Base-by-base conservation (phyloP, 768 basidiomycete genomes). In the Mycena polygramma region DNA sequence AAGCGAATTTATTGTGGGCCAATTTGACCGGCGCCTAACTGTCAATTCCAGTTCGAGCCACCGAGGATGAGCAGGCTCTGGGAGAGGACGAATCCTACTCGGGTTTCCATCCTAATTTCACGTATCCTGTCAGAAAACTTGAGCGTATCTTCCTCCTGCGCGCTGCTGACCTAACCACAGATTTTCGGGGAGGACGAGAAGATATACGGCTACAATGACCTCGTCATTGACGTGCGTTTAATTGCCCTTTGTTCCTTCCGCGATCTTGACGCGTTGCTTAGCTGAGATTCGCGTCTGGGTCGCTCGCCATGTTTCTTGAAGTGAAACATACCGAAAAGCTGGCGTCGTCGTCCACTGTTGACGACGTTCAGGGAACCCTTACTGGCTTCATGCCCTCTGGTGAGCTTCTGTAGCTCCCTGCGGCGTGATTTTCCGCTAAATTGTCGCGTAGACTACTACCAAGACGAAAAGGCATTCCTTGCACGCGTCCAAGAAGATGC, bases 161-260 rank as follows among this genome's bases (percentile, higher is more conserved):
- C 37, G 30, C 20, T 37, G 53, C 63, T 70, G 59, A 66, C 15
- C 8, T 22, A 19, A 48, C 49, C 65, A 57, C 30, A 95, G 94
- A 96, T 99, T 76, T 98, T 91, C 77, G 97, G 97, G 61, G 95
- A 98, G 75, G 94, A 97, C 62, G 96, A 99, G 82, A 96, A 92
- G 82, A 92, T 99, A 65, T 98, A 97, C 78, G 97, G 97, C 2
- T 99, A 98, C 81, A 87, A 90, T 70, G 92, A 92, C 76, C 86
- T 99, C 41, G 79, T 87, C 35, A 92, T 99, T 74, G 90, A 97
- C 77, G 96, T 98, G 77, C 71, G 91, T 81, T 57, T 30, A 13
- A 4, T 26, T 55, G 17, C 35, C 4, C 22, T 24, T 46, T 26
- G 43, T 20, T 49, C 30, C 37, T 8, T 36, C 57, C 60, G 59